phyloP scores from a whole-genome alignment of 345 rosid genomes.

The Moricandia arvensis region DNA sequence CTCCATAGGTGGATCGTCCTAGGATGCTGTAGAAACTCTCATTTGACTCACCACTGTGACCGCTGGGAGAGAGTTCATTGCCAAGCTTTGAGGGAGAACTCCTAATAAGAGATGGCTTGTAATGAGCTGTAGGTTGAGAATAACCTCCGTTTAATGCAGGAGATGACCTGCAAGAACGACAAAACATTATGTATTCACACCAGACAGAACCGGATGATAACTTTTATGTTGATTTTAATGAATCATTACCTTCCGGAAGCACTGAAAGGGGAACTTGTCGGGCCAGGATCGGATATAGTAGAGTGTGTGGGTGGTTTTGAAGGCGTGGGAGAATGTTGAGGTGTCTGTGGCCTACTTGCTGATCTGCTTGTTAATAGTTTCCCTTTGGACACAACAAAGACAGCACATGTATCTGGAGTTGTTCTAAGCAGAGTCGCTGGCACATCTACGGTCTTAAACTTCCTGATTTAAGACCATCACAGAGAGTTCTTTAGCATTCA shows the following conservation, averaged over 20 bases:
- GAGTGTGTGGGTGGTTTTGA: slow-evolving; percentile 3
- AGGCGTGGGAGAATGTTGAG: neutral
- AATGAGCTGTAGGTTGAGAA: slow-evolving; percentile 15
- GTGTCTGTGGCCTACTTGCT: slow-evolving; percentile 38
- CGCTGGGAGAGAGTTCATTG: slow-evolving; percentile 36
- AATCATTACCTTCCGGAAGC: slow-evolving; percentile 48
- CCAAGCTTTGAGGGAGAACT: slow-evolving; percentile 35
- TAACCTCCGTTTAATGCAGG: slow-evolving; percentile 32
- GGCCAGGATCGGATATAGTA: slow-evolving; percentile 17
- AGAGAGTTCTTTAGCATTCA: slow-evolving; percentile 11
- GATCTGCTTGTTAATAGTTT: slow-evolving; percentile 44
- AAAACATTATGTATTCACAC: slow-evolving; percentile 14
- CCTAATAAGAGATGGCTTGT: slow-evolving; percentile 6
- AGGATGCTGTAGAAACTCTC: slow-evolving; percentile 36
- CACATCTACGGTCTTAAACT: slow-evolving; percentile 47
- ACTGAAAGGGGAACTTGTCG: slow-evolving; percentile 26
- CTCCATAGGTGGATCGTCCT: slow-evolving; percentile 32
- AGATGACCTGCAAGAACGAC: slow-evolving; percentile 23
- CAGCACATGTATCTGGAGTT: slow-evolving; percentile 59
- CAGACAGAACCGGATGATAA: neutral
- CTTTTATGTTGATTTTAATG: neutral
- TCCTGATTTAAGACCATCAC: slow-evolving; percentile 47
- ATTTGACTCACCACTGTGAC: slow-evolving; percentile 26
- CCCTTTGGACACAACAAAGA: slow-evolving; percentile 59
- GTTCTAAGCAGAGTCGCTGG: slow-evolving; percentile 50